A percentile compares a stretch with the other conserved stretches of the same genome.
These are phyloP conservation scores for Pyrus betulifolia DNA, from an alignment of 306 rosid species.

Conservation along the genomic window DNA sequence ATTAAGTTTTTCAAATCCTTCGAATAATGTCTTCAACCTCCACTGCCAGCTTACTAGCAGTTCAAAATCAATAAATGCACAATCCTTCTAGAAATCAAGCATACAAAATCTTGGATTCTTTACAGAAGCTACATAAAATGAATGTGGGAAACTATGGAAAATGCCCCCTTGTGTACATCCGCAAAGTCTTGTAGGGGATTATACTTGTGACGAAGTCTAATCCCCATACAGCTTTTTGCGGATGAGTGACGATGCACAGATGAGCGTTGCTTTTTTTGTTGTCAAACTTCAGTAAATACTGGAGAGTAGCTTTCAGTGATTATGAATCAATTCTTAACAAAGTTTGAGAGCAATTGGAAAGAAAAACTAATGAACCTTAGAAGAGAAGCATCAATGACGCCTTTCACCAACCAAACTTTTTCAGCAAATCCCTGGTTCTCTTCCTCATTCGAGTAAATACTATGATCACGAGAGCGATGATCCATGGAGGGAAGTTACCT, in stretches of 20 bases:
- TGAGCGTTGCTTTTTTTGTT: background rate
- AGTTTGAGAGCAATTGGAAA: background rate
- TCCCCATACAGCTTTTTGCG: background rate
- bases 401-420: conserved; percentile 49
- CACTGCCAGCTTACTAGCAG: too few species aligned
- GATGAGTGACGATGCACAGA: background rate
- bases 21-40: too few species aligned
- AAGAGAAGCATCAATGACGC: background rate
- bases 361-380: background rate
- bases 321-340: background rate
- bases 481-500: conserved; percentile 78
- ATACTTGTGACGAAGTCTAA: background rate
- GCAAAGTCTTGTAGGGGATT: background rate
- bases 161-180: background rate
- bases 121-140: background rate
- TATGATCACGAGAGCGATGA: conserved; percentile 74
- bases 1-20: too few species aligned
- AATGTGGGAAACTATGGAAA: too few species aligned
- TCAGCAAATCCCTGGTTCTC: conserved; percentile 62
- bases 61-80: too few species aligned
- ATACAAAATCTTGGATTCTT: too few species aligned
- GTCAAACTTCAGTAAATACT: background rate
- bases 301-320: background rate
- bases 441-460: conserved; percentile 83
- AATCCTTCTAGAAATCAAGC: too few species aligned